Base-by-base conservation (phyloP, 1,284 basidiomycete genomes). In the Rhodotorula sp. region DNA sequence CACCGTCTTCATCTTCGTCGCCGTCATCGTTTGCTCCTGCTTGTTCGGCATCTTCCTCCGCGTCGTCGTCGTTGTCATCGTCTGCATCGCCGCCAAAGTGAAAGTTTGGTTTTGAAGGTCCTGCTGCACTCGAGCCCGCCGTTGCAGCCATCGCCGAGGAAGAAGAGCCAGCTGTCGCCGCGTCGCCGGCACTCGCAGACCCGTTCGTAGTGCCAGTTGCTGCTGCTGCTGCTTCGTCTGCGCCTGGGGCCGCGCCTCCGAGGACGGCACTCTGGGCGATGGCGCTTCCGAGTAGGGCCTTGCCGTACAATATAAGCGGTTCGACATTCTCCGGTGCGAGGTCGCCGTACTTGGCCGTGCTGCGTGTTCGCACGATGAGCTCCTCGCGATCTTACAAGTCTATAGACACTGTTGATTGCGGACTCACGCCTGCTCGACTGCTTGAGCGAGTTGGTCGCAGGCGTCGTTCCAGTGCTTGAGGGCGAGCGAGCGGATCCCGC, bases 271-370 rank as follows among this genome's bases (percentile, higher is more conserved):
- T 69, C 48, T 75, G 67, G 37, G 72, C 70, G 49, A 79, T 76
- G n/a, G 77, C 77, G 66, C 76, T 75, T 22, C 60, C 64, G 44
- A 79, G 71, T 24, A 78, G 67, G 4, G 78, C 78, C 49, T 77
- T 78, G 61, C 78, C 78, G 66, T 78, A 79, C 24, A 74, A 60
- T 24, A 78, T 67, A 33, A 77, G 62, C 20, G 74, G 71, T n/a
- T 79, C 77, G n/a, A 75, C 75, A 42, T 70, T 72, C 55, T 75
- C 72, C 3, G 67, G 61, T 18, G 70, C 67, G 44, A 78, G 62
- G 29, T 79, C 76, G 17, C 78, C 75, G 61, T 79, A 66, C 66
- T 72, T 60, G 33, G 67, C 67, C 8, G 68, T 71, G 29, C 75
- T 75, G 71, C 6, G 29, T 17, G 54, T 10, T n/a, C 1, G 20